Evolutionary conservation across 2,329 filamentous ascomycete species (phyloP).

Genomic region (Chrysoporthe deuterocubensis): DNA sequence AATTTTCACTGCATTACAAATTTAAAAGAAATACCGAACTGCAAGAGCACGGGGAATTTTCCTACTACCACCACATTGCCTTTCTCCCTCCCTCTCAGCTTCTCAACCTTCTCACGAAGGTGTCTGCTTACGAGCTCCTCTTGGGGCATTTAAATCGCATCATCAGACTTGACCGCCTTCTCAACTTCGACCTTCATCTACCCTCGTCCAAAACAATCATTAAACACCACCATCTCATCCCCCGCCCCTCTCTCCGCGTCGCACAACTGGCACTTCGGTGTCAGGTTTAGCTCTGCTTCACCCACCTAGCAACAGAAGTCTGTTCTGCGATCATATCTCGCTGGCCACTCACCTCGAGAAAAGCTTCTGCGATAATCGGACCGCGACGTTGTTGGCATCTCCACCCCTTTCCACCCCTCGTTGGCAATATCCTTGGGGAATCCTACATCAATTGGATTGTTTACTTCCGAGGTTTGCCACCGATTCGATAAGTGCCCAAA

Average conservation of each 20-base stretch:
- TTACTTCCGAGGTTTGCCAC: background rate
- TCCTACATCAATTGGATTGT: background rate
- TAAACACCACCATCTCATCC: background rate
- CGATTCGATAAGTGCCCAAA: background rate
- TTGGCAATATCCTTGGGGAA: background rate
- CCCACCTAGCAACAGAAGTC: background rate
- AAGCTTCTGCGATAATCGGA: background rate
- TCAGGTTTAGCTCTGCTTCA: background rate
- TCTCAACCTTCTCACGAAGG: background rate
- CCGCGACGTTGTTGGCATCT: background rate
- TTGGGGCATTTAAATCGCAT: background rate
- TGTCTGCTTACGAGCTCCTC: background rate
- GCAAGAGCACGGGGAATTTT: background rate
- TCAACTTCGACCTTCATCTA: background rate
- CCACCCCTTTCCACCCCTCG: background rate
- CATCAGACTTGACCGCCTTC: background rate
- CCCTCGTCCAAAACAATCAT: background rate
- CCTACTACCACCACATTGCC: background rate
- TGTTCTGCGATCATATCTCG: conserved; percentile 6
- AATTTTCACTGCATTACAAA: background rate
- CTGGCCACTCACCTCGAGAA: background rate
- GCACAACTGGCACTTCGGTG: background rate
- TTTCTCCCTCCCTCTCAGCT: background rate
- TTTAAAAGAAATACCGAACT: background rate
- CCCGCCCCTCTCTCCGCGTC: background rate